These are phyloP conservation scores for Beauveria sp. DNA, from an alignment of 2,329 filamentous ascomycete species.

Conservation along the genomic window DNA sequence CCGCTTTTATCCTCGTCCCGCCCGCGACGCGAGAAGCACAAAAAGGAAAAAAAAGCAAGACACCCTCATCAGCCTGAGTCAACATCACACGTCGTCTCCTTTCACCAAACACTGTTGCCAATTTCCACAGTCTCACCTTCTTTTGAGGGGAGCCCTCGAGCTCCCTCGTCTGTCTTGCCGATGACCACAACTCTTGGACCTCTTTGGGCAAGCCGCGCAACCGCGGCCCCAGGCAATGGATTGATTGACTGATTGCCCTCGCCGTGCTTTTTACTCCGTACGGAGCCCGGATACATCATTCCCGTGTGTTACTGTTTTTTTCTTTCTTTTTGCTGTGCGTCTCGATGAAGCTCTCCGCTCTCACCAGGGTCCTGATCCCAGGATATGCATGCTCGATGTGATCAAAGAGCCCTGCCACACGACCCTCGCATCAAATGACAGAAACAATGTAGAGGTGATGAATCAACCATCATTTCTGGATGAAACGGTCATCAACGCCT, in stretches of 20 bases:
- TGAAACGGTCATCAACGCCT: neutral
- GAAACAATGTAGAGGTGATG: neutral
- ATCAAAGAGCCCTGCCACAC: neutral
- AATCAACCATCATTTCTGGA: neutral
- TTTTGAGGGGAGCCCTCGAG: neutral
- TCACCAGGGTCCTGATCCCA: no score
- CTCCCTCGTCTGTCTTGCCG: neutral
- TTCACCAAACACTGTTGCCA: neutral
- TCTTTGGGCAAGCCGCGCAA: neutral
- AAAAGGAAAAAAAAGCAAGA: slow-evolving; percentile 2
- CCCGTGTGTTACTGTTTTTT: neutral
- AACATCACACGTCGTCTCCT: neutral
- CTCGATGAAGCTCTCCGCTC: no score
- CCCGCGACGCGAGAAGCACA: neutral
- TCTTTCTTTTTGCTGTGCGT: neutral
- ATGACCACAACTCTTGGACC: neutral
- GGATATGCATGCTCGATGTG: neutral
- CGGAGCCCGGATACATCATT: no score
- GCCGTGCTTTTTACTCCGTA: no score
- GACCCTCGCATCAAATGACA: neutral
- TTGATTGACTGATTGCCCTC: no score
- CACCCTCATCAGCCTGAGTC: slow-evolving; percentile 7
- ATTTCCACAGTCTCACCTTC: slow-evolving; percentile 11
- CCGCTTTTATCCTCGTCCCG: neutral
- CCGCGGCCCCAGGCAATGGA: no score